Base-by-base conservation (phyloP, 305 asterid genomes). In the Fraxinus baroniana region DNA sequence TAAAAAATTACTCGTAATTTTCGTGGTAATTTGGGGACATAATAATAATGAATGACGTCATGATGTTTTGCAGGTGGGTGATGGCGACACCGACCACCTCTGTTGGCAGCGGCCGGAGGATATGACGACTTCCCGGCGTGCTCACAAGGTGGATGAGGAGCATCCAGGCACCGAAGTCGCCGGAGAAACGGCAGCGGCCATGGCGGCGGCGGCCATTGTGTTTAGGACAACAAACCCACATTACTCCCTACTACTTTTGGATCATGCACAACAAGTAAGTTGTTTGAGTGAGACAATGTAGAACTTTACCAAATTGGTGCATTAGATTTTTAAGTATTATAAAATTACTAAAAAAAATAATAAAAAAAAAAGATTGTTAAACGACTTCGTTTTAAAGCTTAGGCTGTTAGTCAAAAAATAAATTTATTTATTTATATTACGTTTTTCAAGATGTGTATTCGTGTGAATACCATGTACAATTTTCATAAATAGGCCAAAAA, bases 81-180 rank as follows among this genome's bases (percentile, higher is more conserved):
- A 93, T 44, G 97, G 97, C 33, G 95, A 90, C 83, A 91, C 93
- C 30, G 95, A 91, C 36, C 95, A 91, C 89, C 87, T 86, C 18
- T 91, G 95, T 85, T 91, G 95, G 95, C 94, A 91, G 86, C 82
- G 95, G 86, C 94, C 95, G 83, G 93, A 91, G 90, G 95, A 91
- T 68, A 91, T 90, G 94, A 91, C 92, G 44, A 91, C 95, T 0
- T 90, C 93, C 30, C 88, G 94, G 24, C 86, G 94, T 1, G 93
- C 93, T n/a, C 90, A 91, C 80, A 93, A 89, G 90, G 36, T 93
- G 74, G 97, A 93, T 30, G 88, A 85, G 86, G 83, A 83, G 70
- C 86, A 91, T 20, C 97, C 97, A 2, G 97, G 97, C 8, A 81
- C 95, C 4, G 97, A 92, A 76, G 92, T 93, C 52, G 95, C 92